Evolutionary conservation across 345 rosid species (phyloP), one percentile per base, ranked within the genome.

Genomic region (Turritis glabra): DNA sequence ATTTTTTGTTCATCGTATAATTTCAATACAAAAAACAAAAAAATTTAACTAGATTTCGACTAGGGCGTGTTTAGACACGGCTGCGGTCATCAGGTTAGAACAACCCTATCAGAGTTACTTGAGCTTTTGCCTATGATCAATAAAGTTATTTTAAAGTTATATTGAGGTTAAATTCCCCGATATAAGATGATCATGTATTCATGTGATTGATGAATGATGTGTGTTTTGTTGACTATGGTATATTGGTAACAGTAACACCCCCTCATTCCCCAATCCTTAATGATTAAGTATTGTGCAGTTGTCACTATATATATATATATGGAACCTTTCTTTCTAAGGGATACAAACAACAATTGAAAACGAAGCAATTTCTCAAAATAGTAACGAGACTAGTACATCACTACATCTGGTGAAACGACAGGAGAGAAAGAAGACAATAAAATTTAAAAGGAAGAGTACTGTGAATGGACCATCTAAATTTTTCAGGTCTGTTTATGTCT

Each of bases 401-500:
- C 30, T 53, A 41, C 41, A 55, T 54, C 41, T 70, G 66, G 63
- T 77, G 67, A 69, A 62, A 46, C 3, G 80, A 70, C 80, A 77
- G 2, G 66, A 55, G 61, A 54, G 35, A 53, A 71, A 65, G 54
- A 77, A 56, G 77, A 71, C 75, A 64, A 50, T 5, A 38, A 57
- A 57, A 46, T 22, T 48, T 55, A 13, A 64, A 55, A 48, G 40
- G 71, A 60, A 50, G 53, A 10, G 21, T 68, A 41, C 30, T 67
- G 74, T 35, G 23, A 26, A 65, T 50, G 73, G 73, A 72, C 73
- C 50, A 66, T 65, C 73, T n/a, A 32, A 51, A n/a, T 17, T n/a
- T 61, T 64, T 58, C 57, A 77, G 69, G 73, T 58, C 60, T 38
- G 72, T 71, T 71, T 71, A 70, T 55, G 68, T 5, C 60, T 64